Evolutionary conservation across 768 basidiomycete species (phyloP).

Genomic region (Phylloporus arenicola): DNA sequence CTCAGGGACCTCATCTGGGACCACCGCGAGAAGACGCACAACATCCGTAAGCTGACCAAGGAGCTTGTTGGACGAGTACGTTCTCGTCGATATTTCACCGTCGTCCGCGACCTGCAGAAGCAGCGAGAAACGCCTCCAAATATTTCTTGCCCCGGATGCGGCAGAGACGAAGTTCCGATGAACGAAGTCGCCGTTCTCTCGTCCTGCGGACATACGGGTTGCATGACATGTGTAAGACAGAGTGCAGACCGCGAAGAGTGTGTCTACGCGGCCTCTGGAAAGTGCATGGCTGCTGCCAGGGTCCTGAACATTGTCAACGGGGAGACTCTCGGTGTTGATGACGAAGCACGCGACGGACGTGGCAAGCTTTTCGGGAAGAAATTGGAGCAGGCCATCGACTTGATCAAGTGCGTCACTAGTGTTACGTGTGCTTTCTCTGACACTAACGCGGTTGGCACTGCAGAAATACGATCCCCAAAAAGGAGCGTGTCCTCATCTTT

Average conservation of each 20-base stretch:
- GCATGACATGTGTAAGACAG: conserved; percentile 62
- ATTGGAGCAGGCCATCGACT: conserved; percentile 66
- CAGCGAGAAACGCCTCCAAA: conserved; percentile 55
- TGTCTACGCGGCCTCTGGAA: conserved; percentile 61
- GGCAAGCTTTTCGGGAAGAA: conserved; percentile 82
- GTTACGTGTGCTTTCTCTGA: not conserved
- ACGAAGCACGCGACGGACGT: conserved; percentile 62
- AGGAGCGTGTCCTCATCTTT: conserved; percentile 85
- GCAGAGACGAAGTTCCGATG: conserved; percentile 49
- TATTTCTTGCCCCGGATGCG: conserved; percentile 61
- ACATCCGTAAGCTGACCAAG: conserved; percentile 76
- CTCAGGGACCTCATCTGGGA: conserved; percentile 67
- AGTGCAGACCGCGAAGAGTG: conserved; percentile 79
- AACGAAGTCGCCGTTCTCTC: conserved; percentile 79
- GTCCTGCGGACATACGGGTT: conserved; percentile 89
- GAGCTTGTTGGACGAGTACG: conserved; percentile 88
- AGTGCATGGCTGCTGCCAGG: conserved; percentile 76
- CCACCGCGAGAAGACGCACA: conserved; percentile 82
- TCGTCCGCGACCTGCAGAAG: conserved; percentile 84
- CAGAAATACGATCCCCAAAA: conserved; percentile 62
- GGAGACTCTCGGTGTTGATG: conserved; percentile 74
- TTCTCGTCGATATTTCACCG: conserved; percentile 87
- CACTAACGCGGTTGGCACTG: not conserved
- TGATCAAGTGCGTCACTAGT: conserved; percentile 60
- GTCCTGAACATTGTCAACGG: conserved; percentile 79